Base-by-base conservation (phyloP, 2,329 filamentous ascomycete species). In the Hawksworthiomyces lignivorus region DNA sequence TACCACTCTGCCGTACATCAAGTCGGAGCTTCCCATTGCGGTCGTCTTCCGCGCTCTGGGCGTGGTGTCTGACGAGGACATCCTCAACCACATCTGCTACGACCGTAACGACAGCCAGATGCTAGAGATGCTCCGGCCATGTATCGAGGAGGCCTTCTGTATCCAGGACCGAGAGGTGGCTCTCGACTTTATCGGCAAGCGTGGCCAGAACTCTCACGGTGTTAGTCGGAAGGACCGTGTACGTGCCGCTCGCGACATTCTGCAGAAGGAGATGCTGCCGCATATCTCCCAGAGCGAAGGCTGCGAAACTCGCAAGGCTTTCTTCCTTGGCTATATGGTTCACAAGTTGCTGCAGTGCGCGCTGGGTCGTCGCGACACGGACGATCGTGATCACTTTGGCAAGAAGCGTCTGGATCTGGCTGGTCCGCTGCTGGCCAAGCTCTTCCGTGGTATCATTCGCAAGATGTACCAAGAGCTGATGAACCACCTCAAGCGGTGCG, bases 301-400 rank as follows among this genome's bases (percentile, higher is more conserved):
- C 21, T 94, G 87, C 53, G 90, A 97, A 61, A 97, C 90, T 2
- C 75, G 87, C 45, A 98, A 98, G 61, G 92, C 94, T 3, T 98
- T 95, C 66, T 98, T 97, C 73, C 70, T 98, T 36, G 92, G 94
- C 18, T 98, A 98, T 65, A 98, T 98, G 90, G 87, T 97, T 35
- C 90, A 98, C 64, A 85, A 92, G 59, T 75, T 98, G 54, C 73
- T 97, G 19, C 90, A 96, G 62, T 95, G 89, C 59, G 87, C 89
- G 41, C 75, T 98, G 36, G 94, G 92, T 39, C 83, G 92, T 48
- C 84, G 88, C 48, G 92, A 97, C 59, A 87, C 88, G 20, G 92
- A 98, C 57, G 92, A 98, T 58, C 86, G 92, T 69, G 92, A 98
- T 70, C 94, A 98, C 62, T 96, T 98, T 57, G 92, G 92, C 56